Evolutionary conservation across 176 grass and related monocot genomes (phyloP), one percentile per base, ranked within the genome.

Genomic region (Eragrostis curvula): DNA sequence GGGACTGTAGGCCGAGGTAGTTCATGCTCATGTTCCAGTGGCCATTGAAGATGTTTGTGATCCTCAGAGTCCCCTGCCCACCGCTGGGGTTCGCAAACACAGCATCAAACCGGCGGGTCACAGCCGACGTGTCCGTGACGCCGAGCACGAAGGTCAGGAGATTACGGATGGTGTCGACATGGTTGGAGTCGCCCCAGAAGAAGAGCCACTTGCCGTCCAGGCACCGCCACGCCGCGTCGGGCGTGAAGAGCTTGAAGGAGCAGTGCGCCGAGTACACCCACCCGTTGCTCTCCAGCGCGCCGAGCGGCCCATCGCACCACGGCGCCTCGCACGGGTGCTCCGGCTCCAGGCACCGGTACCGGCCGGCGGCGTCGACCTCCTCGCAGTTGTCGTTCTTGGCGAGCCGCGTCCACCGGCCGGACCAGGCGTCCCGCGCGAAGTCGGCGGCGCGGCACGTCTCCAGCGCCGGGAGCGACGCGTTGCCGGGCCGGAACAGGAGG

Each of bases 181-280:
- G 96, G 89, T 99, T 99, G 68, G 96, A 99, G 58, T 99, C 96
- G 39, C 96, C 96, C 96, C 96, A 99, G 85, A 99, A 99, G 89
- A 99, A 96, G 70, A 99, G 82, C 96, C 96, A 99, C 76, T 90
- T 96, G 68, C 87, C 87, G 59, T 87, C 74, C 2, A 99, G 93
- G 85, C 93, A 99, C 78, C 62, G 83, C 96, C 96, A 99, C 12
- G 96, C 89, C 16, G 24, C 29, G 2, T 94, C 93, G 77, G 88
- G 67, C 13, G 64, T 67, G 52, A 96, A 99, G 85, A 99, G 80
- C 71, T 43, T 88, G 89, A 99, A 99, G 2, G 93, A 89, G 85
- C 96, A 99, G 65, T 99, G 96, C 43, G 96, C 89, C 18, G 96
- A 99, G 87, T 99, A 99, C 15, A 99, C 96, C 96, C 96, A 99